Percentiles rank a stretch among this genome's conserved stretches.
Evolutionary conservation across 805 yeast genomes (phyloP).

Genomic region (Metschnikowia lunata): DNA sequence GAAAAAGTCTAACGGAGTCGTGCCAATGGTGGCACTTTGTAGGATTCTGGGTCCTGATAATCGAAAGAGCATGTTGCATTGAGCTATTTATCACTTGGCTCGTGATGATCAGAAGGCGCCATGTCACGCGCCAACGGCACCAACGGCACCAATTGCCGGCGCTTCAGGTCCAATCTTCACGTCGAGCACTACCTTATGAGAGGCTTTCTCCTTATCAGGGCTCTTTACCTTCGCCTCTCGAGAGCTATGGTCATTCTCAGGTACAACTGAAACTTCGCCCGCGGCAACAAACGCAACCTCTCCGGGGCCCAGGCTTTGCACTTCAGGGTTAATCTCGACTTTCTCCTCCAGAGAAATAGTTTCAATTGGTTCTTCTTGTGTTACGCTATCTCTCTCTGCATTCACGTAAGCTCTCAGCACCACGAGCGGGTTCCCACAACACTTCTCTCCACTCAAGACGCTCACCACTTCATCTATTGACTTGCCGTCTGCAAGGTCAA

Average conservation of each 20-base stretch:
- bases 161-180: neutral
- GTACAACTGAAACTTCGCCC: neutral
- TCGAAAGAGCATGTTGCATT: neutral
- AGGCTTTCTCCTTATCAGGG: constrained; percentile 5
- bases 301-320: neutral
- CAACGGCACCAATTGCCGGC: too few relatives aligned
- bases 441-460: constrained; percentile 28
- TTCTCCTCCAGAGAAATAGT: neutral
- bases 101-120: too few relatives aligned
- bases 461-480: constrained; percentile 42
- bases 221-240: constrained; percentile 1
- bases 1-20: neutral
- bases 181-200: constrained; percentile 3
- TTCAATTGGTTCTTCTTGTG: too few relatives aligned
- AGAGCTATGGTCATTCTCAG: neutral
- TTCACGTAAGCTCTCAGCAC: constrained; percentile 9
- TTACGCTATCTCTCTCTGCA: constrained; percentile 1
- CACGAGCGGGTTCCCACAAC: constrained; percentile 4
- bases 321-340: neutral
- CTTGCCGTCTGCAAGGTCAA: constrained; percentile 32
- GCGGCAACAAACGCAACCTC: neutral
- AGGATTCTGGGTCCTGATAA: too few relatives aligned
- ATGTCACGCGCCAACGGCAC: too few relatives aligned
- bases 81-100: neutral
- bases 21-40: too few relatives aligned